These are phyloP conservation scores for Chlamydomonas sphaeroides DNA, from an alignment of 139 green algal genomes.

Conservation along the genomic window DNA sequence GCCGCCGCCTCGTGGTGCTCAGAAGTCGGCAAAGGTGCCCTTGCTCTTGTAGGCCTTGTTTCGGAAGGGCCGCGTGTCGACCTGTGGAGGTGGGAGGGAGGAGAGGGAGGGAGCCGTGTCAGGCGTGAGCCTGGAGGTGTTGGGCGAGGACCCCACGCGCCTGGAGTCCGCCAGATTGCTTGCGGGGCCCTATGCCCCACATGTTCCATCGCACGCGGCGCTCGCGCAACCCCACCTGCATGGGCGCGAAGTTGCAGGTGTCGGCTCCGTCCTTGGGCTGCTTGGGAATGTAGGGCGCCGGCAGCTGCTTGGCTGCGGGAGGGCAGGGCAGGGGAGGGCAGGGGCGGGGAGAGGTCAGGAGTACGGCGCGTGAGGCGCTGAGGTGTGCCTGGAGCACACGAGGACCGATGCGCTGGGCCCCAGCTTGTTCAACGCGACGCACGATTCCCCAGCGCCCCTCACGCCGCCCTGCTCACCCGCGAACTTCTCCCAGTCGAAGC, in stretches of 20 bases:
- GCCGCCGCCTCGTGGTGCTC: constrained; percentile 2
- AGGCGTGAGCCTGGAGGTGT: no score
- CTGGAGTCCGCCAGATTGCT: no score
- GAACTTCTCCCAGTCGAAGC: constrained; percentile 89
- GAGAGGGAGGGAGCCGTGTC: not conserved
- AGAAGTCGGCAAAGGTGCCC: constrained; percentile 75
- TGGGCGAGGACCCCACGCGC: no score
- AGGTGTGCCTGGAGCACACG: no score
- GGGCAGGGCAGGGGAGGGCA: not conserved
- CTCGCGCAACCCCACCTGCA: not conserved
- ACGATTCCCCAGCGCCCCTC: not conserved
- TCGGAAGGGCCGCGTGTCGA: constrained; percentile 43
- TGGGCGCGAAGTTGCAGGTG: constrained; percentile 66
- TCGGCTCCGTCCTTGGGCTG: constrained; percentile 68
- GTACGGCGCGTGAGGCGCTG: no score
- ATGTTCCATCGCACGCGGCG: no score
- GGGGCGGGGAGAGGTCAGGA: not conserved
- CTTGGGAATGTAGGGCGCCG: constrained; percentile 80
- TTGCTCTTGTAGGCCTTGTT: constrained; percentile 68
- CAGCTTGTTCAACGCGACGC: no score
- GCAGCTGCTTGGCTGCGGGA: constrained; percentile 58
- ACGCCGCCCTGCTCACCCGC: constrained; percentile 7
- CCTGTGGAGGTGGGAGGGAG: not conserved
- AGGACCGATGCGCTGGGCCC: no score
- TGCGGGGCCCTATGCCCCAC: no score